Evolutionary conservation across 768 basidiomycete genomes (phyloP).

Genomic region (Strobilomyces dryophilus): DNA sequence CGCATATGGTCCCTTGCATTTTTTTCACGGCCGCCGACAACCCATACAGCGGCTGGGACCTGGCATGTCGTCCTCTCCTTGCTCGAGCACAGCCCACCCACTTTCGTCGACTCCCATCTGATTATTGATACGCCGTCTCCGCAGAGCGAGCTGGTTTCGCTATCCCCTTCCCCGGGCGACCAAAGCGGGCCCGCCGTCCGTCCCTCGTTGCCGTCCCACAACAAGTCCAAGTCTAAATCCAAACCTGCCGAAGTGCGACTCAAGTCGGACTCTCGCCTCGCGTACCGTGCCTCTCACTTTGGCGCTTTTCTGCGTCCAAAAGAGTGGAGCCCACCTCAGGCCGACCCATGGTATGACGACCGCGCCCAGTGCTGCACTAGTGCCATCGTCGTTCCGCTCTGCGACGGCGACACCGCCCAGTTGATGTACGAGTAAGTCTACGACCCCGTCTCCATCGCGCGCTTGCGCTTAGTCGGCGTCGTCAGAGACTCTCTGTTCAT

Average conservation of each 20-base stretch:
- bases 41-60: slow-evolving; percentile 6
- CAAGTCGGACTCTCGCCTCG: slow-evolving; percentile 14
- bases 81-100: slow-evolving; percentile 54
- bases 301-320: too few relatives aligned
- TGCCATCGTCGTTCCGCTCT: slow-evolving; percentile 38
- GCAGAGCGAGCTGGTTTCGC: slow-evolving; percentile 5
- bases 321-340: background rate
- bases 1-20: slow-evolving; percentile 27
- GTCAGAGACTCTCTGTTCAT: slow-evolving; percentile 49
- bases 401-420: slow-evolving; percentile 38
- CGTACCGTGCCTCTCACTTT: slow-evolving; percentile 20
- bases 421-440: slow-evolving; percentile 50
- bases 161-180: slow-evolving; percentile 1
- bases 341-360: slow-evolving; percentile 10
- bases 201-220: background rate
- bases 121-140: slow-evolving; percentile 32
- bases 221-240: slow-evolving; percentile 5
- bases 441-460: background rate
- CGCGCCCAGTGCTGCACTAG: slow-evolving; percentile 10
- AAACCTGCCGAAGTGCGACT: slow-evolving; percentile 30
- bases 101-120: slow-evolving; percentile 51
- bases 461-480: background rate
- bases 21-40: slow-evolving; percentile 13
- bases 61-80: slow-evolving; percentile 49
- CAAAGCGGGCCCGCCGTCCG: background rate